Percentiles rank a stretch among this genome's conserved stretches.
Conservation (phyloP, 1,139 yeast species). For the Taiozyma onychis region DNA sequence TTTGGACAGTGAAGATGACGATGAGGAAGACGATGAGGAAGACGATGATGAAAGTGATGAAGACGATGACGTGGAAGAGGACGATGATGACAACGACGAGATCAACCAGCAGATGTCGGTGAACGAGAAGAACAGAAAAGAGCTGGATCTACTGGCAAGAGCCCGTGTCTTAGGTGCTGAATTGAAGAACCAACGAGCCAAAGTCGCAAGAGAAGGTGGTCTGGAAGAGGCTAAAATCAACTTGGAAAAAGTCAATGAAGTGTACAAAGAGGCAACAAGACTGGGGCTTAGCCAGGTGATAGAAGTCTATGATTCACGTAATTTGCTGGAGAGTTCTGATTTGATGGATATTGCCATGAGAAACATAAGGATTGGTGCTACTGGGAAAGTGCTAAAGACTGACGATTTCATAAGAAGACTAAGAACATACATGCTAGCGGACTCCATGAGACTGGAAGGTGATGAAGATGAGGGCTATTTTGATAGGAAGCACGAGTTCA, state of each 20-base stretch:
- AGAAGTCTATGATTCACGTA: slow-evolving; percentile 41
- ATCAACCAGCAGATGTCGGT: not conserved
- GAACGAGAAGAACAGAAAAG: slow-evolving; percentile 5
- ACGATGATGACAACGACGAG: not conserved
- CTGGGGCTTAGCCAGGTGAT: slow-evolving; percentile 29
- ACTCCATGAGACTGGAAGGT: slow-evolving; percentile 19
- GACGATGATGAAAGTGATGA: slow-evolving; percentile 19
- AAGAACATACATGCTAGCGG: slow-evolving; percentile 33
- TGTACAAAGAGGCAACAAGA: slow-evolving; percentile 31
- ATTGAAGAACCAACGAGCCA: slow-evolving; percentile 32
- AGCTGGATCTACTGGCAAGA: slow-evolving; percentile 16
- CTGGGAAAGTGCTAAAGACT: slow-evolving; percentile 42
- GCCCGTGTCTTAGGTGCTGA: slow-evolving; percentile 19
- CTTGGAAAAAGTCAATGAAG: slow-evolving; percentile 30
- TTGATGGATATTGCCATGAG: slow-evolving; percentile 51
- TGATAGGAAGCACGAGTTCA: slow-evolving; percentile 23
- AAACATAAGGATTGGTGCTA: slow-evolving; percentile 50
- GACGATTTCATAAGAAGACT: slow-evolving; percentile 41
- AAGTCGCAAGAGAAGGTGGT: slow-evolving; percentile 39
- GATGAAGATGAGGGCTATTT: slow-evolving; percentile 24
- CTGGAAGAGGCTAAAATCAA: slow-evolving; percentile 31
- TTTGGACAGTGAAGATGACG: not conserved
- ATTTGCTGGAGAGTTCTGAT: slow-evolving; percentile 37
- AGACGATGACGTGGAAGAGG: slow-evolving; percentile 12
- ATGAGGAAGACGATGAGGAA: slow-evolving; percentile 13